Evolutionary conservation across 1,284 basidiomycete genomes (phyloP), one percentile per base, ranked within the genome.

Genomic region (Takashimella tepidaria): DNA sequence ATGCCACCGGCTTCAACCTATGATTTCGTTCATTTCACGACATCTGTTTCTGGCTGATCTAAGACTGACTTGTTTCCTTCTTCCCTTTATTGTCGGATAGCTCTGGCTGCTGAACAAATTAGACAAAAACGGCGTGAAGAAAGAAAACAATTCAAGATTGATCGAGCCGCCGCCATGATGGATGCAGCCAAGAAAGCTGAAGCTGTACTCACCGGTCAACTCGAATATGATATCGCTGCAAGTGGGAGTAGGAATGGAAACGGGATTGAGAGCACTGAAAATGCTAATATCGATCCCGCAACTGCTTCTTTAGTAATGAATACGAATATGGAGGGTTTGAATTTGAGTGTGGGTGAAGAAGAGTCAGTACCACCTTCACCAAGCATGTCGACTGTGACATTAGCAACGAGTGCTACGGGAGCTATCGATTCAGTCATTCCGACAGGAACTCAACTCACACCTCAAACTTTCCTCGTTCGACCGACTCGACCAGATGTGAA

Each of bases 61-160:
- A 27, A n/a, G 4, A 19, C 12, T 47, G 42, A 44, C 41, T 56
- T 31, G 41, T 51, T 26, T 4, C 13, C 11, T 13, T n/a, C n/a
- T n/a, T n/a, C n/a, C n/a, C n/a, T n/a, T n/a, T n/a, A n/a, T n/a
- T n/a, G n/a, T n/a, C n/a, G n/a, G n/a, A n/a, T 47, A 75, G 69
- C 67, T 11, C 53, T 69, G 5, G 67, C 67, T 1, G 72, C 75
- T 0, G 93, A 97, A 69, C 88, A 96, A 75, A 77, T 95, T 50
- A 87, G 90, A 16, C 89, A 88, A 46, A 84, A 84, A 68, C 84
- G 93, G 24, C 79, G 92, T 46, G 81, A 84, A 40, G 90, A 92
- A 64, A 83, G 93, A 44, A 86, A 85, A 64, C 86, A 90, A 64
- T 92, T 93, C 79, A 97, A 97, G 75, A 79, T 87, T 41, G 92